Conservation (phyloP, 441 rosid species). For the Erodium moschatum region DNA sequence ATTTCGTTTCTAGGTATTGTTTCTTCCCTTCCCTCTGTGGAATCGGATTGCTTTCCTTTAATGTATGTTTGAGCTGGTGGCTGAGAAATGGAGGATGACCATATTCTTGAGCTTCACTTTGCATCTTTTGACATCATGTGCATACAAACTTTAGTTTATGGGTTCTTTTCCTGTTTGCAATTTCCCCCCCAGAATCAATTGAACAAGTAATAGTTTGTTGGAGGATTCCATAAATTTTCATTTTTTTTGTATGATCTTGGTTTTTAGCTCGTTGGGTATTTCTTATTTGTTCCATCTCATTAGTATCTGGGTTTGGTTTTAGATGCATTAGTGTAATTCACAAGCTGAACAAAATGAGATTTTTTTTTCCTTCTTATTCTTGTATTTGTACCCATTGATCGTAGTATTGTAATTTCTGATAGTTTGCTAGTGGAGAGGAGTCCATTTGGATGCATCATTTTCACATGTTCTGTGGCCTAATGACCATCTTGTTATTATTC, state of each 20-base stretch:
- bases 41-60: not conserved
- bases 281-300: not conserved
- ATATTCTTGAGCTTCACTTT: not conserved
- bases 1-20: conserved; percentile 13
- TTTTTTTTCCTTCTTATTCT: not conserved
- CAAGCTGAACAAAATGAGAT: not conserved
- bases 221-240: not conserved
- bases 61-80: not conserved
- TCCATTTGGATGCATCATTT: not conserved
- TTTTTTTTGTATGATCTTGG: not conserved
- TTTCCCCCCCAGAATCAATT: no score
- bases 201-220: not conserved
- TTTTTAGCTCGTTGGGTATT: not conserved
- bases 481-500: conserved; percentile 12
- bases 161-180: not conserved
- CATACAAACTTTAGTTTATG: not conserved
- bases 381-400: no score
- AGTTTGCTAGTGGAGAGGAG: not conserved
- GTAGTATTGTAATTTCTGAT: not conserved
- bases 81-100: not conserved
- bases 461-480: conserved; percentile 21
- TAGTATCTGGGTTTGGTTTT: not conserved
- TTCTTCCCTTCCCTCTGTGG: not conserved
- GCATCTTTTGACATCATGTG: not conserved
- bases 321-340: not conserved